A percentile compares a stretch with the other conserved stretches of the same genome.
These are phyloP conservation scores for Coemansia sp. DNA, from an alignment of 192 early-diverging fungal genomes.

Conservation along the genomic window DNA sequence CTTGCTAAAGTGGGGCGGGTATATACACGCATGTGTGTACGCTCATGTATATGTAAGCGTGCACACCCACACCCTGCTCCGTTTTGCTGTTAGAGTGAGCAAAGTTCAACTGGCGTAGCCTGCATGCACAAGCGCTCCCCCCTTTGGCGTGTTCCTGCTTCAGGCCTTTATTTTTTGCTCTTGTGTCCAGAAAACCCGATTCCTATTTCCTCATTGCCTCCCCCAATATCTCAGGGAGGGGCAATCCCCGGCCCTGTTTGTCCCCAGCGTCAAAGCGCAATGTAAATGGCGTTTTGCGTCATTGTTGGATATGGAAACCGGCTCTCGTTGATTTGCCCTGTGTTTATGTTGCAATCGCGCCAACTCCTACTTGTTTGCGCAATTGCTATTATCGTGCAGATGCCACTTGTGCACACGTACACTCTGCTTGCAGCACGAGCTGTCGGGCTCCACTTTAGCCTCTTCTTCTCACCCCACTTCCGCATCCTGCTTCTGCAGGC, in stretches of 20 bases:
- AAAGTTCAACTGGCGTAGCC: background rate
- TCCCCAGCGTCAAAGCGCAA: background rate
- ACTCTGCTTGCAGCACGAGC: background rate
- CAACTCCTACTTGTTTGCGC: slow-evolving; percentile 5
- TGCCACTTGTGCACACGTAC: background rate
- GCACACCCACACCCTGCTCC: background rate
- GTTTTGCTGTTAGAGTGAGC: background rate
- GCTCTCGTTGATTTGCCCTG: background rate
- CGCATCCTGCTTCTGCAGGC: slow-evolving; percentile 1
- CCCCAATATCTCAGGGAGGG: background rate
- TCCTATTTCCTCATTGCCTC: background rate
- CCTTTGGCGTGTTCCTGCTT: background rate
- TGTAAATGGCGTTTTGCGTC: background rate
- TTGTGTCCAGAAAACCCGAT: background rate
- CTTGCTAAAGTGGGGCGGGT: background rate
- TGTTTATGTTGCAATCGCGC: background rate
- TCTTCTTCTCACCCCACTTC: background rate
- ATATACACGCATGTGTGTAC: slow-evolving; percentile 2
- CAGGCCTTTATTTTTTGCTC: background rate
- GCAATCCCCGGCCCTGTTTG: background rate
- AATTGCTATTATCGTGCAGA: slow-evolving; percentile 1
- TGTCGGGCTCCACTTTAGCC: background rate
- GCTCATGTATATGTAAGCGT: slow-evolving; percentile 1
- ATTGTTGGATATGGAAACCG: slow-evolving; percentile 8
- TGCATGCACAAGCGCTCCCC: background rate